A percentile compares a stretch with the other conserved stretches of the same genome.
Evolutionary conservation across 257 asterid genomes (phyloP).

Genomic region (Paraleonurus japonicus): DNA sequence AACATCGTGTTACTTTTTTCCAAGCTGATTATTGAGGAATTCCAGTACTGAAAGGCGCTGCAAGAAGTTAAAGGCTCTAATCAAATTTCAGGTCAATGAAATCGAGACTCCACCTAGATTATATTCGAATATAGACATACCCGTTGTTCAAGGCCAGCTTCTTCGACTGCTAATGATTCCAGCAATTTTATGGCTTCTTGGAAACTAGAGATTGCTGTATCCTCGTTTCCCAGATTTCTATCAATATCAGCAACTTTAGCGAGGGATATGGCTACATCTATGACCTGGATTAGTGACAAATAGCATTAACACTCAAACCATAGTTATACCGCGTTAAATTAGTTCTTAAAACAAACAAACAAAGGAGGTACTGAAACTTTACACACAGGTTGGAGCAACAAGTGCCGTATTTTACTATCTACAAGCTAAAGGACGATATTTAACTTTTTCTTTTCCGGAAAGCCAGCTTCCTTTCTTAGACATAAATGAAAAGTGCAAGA

Average conservation of each 20-base stretch:
- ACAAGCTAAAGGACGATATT: background rate
- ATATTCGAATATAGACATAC: slow-evolving; percentile 33
- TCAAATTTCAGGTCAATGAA: slow-evolving; percentile 12
- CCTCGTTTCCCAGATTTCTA: slow-evolving; percentile 74
- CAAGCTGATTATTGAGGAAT: slow-evolving; percentile 63
- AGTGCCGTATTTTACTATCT: background rate
- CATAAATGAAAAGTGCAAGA: background rate
- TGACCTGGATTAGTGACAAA: slow-evolving; percentile 40
- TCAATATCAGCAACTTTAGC: slow-evolving; percentile 95
- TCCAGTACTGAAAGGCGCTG: slow-evolving; percentile 84
- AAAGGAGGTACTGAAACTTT: background rate
- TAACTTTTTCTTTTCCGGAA: background rate
- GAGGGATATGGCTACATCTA: slow-evolving; percentile 76
- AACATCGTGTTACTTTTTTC: slow-evolving; percentile 32
- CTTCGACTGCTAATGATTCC: slow-evolving; percentile 59
- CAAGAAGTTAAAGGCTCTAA: slow-evolving; percentile 15
- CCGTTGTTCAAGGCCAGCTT: slow-evolving; percentile 61
- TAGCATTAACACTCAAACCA: background rate
- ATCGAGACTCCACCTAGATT: background rate
- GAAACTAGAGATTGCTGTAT: slow-evolving; percentile 59
- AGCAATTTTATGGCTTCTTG: slow-evolving; percentile 70
- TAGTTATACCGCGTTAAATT: background rate
- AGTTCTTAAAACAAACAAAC: background rate
- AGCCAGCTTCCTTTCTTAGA: background rate
- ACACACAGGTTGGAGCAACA: background rate